A percentile compares a stretch with the other conserved stretches of the same genome.
phyloP scores from a whole-genome alignment of 352 stramenopile species.

The Phytophthora meadii region DNA sequence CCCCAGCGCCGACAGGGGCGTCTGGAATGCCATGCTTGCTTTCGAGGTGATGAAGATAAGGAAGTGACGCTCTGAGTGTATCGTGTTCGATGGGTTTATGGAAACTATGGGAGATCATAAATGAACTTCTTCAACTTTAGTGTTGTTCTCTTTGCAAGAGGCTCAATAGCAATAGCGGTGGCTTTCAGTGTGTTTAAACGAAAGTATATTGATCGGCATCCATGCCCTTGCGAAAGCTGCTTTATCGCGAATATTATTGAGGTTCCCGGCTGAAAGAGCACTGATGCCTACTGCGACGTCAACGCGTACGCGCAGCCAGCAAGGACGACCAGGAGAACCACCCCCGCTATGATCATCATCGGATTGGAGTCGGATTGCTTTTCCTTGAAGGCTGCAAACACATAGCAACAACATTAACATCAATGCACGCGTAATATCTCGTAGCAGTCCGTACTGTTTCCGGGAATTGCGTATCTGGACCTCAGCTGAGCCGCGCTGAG shows the following conservation, averaged over 20 bases:
- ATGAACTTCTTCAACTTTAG: neutral
- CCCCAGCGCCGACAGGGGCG: conserved; percentile 60
- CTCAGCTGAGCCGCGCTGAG: conserved; percentile 80
- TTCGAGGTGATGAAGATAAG: neutral
- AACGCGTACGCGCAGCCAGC: conserved; percentile 66
- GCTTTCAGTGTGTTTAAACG: neutral
- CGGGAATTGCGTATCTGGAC: conserved; percentile 80
- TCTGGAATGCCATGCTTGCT: conserved; percentile 51
- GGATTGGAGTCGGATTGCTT: conserved; percentile 55
- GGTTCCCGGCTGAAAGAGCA: neutral
- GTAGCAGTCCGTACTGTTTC: conserved; percentile 63
- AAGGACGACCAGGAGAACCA: conserved; percentile 59
- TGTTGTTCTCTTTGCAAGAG: too few species aligned
- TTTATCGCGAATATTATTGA: neutral
- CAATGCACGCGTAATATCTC: too few species aligned
- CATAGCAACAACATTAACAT: neutral
- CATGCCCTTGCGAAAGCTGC: neutral
- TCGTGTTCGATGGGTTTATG: neutral
- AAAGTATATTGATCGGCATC: conserved; percentile 18
- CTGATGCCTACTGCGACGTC: conserved; percentile 24
- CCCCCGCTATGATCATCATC: conserved; percentile 57
- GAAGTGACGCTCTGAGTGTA: neutral
- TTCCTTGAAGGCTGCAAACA: conserved; percentile 65
- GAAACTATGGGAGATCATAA: neutral
- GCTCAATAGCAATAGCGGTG: too few species aligned